Evolutionary conservation across 495 filamentous ascomycete genomes (phyloP).

Genomic region (Clavariopsis aquatica): DNA sequence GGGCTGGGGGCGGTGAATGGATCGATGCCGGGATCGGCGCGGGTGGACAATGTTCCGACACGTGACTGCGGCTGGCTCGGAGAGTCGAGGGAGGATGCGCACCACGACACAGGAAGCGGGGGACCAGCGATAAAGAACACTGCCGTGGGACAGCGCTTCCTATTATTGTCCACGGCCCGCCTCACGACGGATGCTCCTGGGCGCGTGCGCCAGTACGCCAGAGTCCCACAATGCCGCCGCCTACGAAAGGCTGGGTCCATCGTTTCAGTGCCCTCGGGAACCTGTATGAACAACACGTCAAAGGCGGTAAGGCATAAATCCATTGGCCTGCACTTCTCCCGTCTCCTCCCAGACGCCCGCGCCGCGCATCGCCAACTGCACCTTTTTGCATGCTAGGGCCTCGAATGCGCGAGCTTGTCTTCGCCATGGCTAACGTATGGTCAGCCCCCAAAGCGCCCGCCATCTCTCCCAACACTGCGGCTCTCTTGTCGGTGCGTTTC

Average conservation of each 20-base stretch:
- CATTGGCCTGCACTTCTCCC: constrained; percentile 25
- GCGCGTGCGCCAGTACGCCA: background rate
- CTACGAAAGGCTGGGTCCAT: constrained; percentile 42
- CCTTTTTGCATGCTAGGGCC: constrained; percentile 22
- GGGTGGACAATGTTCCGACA: constrained; percentile 23
- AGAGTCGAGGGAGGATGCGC: background rate
- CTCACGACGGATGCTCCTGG: constrained; percentile 8
- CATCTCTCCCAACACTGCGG: constrained; percentile 53
- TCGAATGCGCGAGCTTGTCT: constrained; percentile 11
- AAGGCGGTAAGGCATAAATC: constrained; percentile 43
- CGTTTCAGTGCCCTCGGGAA: constrained; percentile 41
- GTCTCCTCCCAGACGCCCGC: constrained; percentile 29
- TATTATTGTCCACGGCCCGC: background rate
- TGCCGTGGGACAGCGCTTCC: background rate
- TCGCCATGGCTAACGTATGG: constrained; percentile 27
- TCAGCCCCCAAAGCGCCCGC: constrained; percentile 47
- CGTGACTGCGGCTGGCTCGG: constrained; percentile 11
- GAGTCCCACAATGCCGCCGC: constrained; percentile 47
- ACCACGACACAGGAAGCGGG: background rate
- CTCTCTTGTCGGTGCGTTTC: constrained; percentile 55
- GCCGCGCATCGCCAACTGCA: constrained; percentile 21
- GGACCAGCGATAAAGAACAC: constrained; percentile 8
- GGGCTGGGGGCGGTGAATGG: constrained; percentile 4
- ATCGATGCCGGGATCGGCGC: constrained; percentile 3
- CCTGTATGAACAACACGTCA: constrained; percentile 37